Conservation (phyloP, 2,329 filamentous ascomycete species). For the Lasiodiplodia hormozganensis region DNA sequence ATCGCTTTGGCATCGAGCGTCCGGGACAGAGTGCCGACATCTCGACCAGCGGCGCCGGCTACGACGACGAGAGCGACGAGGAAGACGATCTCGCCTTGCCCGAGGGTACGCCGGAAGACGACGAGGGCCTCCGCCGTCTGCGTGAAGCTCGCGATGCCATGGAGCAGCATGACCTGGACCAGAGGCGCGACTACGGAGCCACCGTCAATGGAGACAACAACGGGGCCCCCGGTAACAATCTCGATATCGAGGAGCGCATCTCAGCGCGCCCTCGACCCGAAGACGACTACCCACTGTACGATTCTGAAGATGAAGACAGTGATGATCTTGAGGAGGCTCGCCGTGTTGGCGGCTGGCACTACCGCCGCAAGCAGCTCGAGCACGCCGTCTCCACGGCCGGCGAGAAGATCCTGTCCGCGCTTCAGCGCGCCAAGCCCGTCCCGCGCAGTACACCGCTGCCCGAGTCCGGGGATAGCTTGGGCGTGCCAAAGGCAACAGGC, state of each 20-base stretch:
- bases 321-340: constrained; percentile 77
- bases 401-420: constrained; percentile 40
- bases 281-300: constrained; percentile 86
- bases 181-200: constrained; percentile 54
- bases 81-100: constrained; percentile 49
- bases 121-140: constrained; percentile 55
- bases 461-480: constrained; percentile 41
- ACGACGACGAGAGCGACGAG: constrained; percentile 77
- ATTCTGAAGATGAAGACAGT: constrained; percentile 84
- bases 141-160: constrained; percentile 59
- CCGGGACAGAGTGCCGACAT: constrained; percentile 76
- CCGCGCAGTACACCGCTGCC: constrained; percentile 18
- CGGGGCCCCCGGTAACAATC: constrained; percentile 43
- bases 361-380: constrained; percentile 64
- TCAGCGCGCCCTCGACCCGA: constrained; percentile 64
- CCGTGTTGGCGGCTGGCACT: constrained; percentile 76
- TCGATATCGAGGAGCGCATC: constrained; percentile 87
- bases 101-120: constrained; percentile 45
- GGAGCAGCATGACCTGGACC: constrained; percentile 58
- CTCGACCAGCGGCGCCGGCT: constrained; percentile 77
- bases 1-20: constrained; percentile 89
- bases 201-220: constrained; percentile 40
- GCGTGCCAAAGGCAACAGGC: constrained; percentile 51
- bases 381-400: constrained; percentile 57
- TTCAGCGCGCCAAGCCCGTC: constrained; percentile 40